phyloP scores from a whole-genome alignment of 495 filamentous ascomycete genomes.

The Astrocystis sublimbata region DNA sequence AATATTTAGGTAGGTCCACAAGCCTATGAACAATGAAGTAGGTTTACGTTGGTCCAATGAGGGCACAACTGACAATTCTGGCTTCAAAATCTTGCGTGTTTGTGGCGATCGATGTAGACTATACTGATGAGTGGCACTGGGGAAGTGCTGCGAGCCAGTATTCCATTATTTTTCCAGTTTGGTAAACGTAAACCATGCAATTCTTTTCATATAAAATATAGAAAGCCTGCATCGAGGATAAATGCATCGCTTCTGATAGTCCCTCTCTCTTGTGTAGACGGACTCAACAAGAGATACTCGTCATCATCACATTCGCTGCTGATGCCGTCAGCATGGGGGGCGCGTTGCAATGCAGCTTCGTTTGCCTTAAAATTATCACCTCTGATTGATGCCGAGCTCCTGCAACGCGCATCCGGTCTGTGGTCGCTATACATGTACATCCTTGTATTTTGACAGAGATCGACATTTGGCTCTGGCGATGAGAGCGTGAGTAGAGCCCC shows the following conservation, averaged over 20 bases:
- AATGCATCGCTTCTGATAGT: not conserved
- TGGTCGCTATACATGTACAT: not conserved
- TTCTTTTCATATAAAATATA: not conserved
- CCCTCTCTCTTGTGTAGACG: not conserved
- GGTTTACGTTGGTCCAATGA: not conserved
- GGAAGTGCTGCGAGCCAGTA: not conserved
- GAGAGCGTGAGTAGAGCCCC: no score
- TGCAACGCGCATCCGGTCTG: not conserved
- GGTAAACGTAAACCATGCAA: not conserved
- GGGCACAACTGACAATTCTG: not conserved
- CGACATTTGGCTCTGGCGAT: not conserved
- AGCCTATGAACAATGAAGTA: not conserved
- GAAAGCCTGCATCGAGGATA: not conserved
- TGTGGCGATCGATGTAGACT: not conserved
- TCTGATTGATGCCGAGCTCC: not conserved
- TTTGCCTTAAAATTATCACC: not conserved
- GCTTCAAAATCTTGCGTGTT: not conserved
- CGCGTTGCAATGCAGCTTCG: not conserved
- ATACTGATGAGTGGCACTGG: not conserved
- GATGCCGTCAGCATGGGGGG: not conserved
- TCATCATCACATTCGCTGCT: constrained; percentile 4
- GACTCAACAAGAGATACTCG: not conserved
- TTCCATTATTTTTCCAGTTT: not conserved
- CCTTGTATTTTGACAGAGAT: not conserved
- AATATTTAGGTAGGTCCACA: not conserved